A percentile compares a stretch with the other conserved stretches of the same genome.
Conservation (phyloP, 352 stramenopile species). For the Phytophthora rubi region DNA sequence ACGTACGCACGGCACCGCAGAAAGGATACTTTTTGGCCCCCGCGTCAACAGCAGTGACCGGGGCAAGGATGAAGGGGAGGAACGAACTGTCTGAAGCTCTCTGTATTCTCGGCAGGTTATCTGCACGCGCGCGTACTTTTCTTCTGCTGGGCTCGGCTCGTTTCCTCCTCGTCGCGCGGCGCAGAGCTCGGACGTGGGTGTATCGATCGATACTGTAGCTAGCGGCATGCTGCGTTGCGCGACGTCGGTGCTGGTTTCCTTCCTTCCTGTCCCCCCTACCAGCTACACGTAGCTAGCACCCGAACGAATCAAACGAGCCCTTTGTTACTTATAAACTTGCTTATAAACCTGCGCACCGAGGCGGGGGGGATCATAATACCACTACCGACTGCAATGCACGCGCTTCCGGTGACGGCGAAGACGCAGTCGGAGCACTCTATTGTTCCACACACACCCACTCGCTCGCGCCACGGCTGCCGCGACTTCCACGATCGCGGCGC, state of each 20-base stretch:
- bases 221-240: no score
- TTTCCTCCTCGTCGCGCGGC: conserved; percentile 17
- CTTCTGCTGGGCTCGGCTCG: conserved; percentile 26
- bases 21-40: conserved; percentile 36
- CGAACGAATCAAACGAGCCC: conserved; percentile 40
- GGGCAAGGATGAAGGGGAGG: conserved; percentile 1
- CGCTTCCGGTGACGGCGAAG: conserved; percentile 45
- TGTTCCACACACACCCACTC: conserved; percentile 44
- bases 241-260: conserved; percentile 10
- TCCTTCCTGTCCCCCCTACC: conserved; percentile 8
- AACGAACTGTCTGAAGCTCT: conserved; percentile 37
- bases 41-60: neutral
- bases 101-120: conserved; percentile 44
- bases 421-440: conserved; percentile 46
- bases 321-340: conserved; percentile 58
- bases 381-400: conserved; percentile 52
- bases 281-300: conserved; percentile 9
- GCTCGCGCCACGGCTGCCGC: conserved; percentile 17
- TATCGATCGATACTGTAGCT: no score
- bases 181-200: neutral
- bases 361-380: conserved; percentile 44
- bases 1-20: conserved; percentile 22
- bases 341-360: conserved; percentile 52
- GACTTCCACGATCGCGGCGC: conserved; percentile 42
- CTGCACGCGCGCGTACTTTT: conserved; percentile 41